phyloP scores from a whole-genome alignment of 2,329 filamentous ascomycete species.

The Fusarium coffeatum region DNA sequence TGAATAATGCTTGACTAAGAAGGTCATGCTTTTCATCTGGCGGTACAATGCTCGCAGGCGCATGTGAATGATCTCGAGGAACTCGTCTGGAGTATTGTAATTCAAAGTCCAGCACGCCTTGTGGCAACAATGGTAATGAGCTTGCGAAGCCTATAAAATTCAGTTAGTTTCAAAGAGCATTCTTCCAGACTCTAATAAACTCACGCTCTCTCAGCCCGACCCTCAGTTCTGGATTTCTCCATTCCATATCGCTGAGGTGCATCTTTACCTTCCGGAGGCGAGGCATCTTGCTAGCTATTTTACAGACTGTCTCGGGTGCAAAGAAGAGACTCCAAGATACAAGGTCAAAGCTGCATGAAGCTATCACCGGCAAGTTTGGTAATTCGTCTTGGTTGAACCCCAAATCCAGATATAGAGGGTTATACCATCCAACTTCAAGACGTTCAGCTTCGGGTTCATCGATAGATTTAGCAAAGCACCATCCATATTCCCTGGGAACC shows the following conservation, averaged over 20 bases:
- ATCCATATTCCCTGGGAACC: constrained; percentile 7
- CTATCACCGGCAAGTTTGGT: constrained; percentile 4
- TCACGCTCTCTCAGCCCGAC: constrained; percentile 1
- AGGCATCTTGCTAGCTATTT: constrained; percentile 11
- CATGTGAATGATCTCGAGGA: constrained; percentile 6
- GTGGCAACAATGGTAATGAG: background rate
- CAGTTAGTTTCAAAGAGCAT: background rate
- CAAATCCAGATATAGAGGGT: constrained; percentile 5
- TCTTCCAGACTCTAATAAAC: background rate
- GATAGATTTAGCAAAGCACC: background rate
- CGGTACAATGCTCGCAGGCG: background rate
- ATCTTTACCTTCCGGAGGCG: constrained; percentile 1
- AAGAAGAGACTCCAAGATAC: constrained; percentile 20
- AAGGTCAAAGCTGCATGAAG: constrained; percentile 8
- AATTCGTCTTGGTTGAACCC: background rate
- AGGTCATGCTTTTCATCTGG: background rate
- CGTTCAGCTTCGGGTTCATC: constrained; percentile 10
- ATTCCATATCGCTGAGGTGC: constrained; percentile 16
- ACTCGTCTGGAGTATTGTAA: constrained; percentile 3
- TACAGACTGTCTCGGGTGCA: background rate
- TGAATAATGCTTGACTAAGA: constrained; percentile 10
- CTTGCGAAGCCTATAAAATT: background rate
- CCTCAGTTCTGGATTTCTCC: background rate
- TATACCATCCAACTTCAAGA: background rate
- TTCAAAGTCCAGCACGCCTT: constrained; percentile 2